A percentile compares a stretch with the other conserved stretches of the same genome.
phyloP scores from a whole-genome alignment of 75 land plant genomes.

The Adiantum capillusveneris region DNA sequence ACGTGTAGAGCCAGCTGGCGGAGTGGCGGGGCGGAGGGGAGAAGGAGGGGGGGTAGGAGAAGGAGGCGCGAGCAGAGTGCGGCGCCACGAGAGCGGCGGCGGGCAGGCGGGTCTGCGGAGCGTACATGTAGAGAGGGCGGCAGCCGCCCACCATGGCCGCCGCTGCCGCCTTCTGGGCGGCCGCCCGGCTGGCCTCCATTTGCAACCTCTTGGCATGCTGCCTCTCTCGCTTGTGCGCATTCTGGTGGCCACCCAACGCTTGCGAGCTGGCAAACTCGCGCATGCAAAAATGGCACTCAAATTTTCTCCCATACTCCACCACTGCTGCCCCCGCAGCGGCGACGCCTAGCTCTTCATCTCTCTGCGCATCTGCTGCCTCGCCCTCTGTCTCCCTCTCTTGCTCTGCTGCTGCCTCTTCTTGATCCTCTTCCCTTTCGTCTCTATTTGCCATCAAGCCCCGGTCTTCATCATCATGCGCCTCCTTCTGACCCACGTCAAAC shows the following conservation, averaged over 20 bases:
- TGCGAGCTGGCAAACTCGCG: conserved; percentile 41
- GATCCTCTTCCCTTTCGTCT: neutral
- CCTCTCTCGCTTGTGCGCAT: conserved; percentile 39
- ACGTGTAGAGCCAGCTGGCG: neutral
- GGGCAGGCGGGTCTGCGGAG: neutral
- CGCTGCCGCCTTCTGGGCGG: conserved; percentile 8
- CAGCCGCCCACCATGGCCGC: conserved; percentile 11
- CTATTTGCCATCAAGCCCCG: no score
- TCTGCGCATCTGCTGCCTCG: neutral
- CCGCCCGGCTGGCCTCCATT: conserved; percentile 15
- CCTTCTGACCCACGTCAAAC: no score
- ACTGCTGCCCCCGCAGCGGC: neutral
- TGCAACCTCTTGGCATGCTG: conserved; percentile 20
- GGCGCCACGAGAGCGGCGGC: neutral
- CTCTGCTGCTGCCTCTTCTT: neutral
- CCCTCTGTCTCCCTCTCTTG: neutral
- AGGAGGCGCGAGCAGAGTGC: conserved; percentile 1
- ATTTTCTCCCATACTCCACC: conserved; percentile 7
- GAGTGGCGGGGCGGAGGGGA: neutral
- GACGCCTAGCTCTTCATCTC: neutral
- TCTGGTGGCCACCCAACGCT: conserved; percentile 43
- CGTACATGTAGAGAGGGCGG: neutral
- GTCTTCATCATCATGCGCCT: no score
- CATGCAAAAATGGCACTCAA: conserved; percentile 31
- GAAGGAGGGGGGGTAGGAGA: neutral